phyloP scores from a whole-genome alignment of 345 rosid species.

The Populus pruinosa region DNA sequence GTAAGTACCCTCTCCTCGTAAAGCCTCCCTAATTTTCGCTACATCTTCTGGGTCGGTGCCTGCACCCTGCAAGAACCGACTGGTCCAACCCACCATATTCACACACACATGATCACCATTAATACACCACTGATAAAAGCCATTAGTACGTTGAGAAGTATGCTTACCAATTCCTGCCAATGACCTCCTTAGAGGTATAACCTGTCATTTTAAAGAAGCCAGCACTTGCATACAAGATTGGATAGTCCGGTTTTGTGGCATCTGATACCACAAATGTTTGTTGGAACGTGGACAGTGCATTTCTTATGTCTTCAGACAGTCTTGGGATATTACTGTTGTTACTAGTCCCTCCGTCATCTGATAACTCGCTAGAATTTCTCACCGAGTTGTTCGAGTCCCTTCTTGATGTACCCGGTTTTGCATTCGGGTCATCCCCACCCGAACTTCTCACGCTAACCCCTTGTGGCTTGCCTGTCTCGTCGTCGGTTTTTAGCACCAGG shows the following conservation, averaged over 20 bases:
- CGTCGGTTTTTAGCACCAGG: slow-evolving; percentile 68
- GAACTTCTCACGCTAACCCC: slow-evolving; percentile 72
- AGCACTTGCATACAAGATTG: slow-evolving; percentile 93
- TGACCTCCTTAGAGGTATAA: slow-evolving; percentile 82
- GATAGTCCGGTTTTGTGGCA: slow-evolving; percentile 85
- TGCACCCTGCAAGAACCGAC: slow-evolving; percentile 90
- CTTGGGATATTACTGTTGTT: slow-evolving; percentile 50
- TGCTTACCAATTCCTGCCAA: slow-evolving; percentile 87
- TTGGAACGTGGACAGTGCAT: slow-evolving; percentile 81
- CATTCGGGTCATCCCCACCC: slow-evolving; percentile 62
- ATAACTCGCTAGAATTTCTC: slow-evolving; percentile 66
- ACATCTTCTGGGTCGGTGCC: slow-evolving; percentile 87
- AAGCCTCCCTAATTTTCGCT: slow-evolving; percentile 68
- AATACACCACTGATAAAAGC: no score
- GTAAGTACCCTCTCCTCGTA: slow-evolving; percentile 54
- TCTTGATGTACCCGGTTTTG: slow-evolving; percentile 39
- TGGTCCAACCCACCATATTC: slow-evolving; percentile 11
- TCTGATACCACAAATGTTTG: slow-evolving; percentile 96
- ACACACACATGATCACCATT: no score
- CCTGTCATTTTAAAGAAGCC: slow-evolving; percentile 98
- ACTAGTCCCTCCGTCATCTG: slow-evolving; percentile 39
- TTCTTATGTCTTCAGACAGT: slow-evolving; percentile 72
- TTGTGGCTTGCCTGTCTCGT: slow-evolving; percentile 78
- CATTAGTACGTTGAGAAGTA: no score
- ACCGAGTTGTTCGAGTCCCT: slow-evolving; percentile 69